Conservation (phyloP, 2,329 filamentous ascomycete species). For the Dactylellina leptospora region DNA sequence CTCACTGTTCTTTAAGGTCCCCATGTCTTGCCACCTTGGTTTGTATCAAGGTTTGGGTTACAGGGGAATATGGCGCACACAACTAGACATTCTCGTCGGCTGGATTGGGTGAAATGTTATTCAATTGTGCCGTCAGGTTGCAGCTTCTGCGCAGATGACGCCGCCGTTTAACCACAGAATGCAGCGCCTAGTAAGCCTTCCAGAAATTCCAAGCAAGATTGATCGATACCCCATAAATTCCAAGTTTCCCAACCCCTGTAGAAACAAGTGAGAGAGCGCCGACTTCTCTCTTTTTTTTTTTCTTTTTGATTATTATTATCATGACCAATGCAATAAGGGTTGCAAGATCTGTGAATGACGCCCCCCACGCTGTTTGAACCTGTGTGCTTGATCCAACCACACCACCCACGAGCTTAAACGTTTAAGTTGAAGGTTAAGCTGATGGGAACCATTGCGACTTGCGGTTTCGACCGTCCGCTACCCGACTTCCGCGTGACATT, state of each 20-base stretch:
- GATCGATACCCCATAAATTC: conserved; percentile 34
- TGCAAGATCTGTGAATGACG: background rate
- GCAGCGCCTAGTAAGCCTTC: background rate
- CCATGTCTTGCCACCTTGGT: no score
- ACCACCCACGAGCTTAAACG: conserved; percentile 18
- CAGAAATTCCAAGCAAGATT: conserved; percentile 21
- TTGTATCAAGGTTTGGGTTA: no score
- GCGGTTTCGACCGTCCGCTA: conserved; percentile 38
- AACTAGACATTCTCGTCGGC: conserved; percentile 8
- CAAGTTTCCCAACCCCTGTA: conserved; percentile 19
- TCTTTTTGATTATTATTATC: conserved; percentile 27
- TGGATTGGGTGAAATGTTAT: background rate
- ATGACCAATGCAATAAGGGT: conserved; percentile 32
- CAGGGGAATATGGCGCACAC: conserved; percentile 24
- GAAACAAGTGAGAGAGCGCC: background rate
- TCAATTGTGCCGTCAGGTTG: background rate
- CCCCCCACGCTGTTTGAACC: conserved; percentile 13
- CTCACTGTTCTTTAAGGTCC: no score
- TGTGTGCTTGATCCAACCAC: conserved; percentile 24
- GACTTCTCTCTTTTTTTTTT: conserved; percentile 2
- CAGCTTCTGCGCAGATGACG: conserved; percentile 13
- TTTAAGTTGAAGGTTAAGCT: conserved; percentile 6
- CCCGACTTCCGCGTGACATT: conserved; percentile 41
- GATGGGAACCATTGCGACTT: conserved; percentile 33
- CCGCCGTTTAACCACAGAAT: conserved; percentile 3